Conservation (phyloP, 768 basidiomycete genomes). For the Serendipita sp. region DNA sequence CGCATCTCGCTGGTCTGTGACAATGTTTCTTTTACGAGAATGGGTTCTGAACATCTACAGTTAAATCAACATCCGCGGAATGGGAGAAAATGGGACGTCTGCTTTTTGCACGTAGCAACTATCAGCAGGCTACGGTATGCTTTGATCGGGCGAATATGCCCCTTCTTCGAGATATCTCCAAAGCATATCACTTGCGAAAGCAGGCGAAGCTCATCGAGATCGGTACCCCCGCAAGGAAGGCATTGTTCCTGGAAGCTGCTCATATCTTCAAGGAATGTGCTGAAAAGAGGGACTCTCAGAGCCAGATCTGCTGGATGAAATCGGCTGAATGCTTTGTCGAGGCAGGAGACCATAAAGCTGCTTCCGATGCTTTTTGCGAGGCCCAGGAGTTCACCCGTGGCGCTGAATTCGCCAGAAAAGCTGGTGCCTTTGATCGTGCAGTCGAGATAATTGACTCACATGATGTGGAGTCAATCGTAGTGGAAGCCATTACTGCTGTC, state of each 20-base stretch:
- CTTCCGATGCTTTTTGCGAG: conserved; percentile 28
- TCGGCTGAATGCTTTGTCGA: conserved; percentile 33
- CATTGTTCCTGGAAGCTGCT: conserved; percentile 31
- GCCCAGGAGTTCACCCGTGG: conserved; percentile 29
- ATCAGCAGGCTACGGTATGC: conserved; percentile 37
- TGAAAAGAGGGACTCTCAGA: conserved; percentile 15
- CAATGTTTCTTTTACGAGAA: neutral
- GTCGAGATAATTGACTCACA: conserved; percentile 27
- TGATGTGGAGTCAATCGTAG: conserved; percentile 20
- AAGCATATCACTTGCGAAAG: conserved; percentile 39
- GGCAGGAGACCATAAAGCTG: conserved; percentile 24
- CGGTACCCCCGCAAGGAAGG: conserved; percentile 15
- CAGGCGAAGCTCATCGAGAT: conserved; percentile 24
- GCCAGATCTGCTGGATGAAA: conserved; percentile 23
- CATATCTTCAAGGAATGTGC: conserved; percentile 32
- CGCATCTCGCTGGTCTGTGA: conserved; percentile 27
- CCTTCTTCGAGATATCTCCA: conserved; percentile 29
- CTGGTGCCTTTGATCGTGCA: conserved; percentile 36
- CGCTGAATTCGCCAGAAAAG: conserved; percentile 32
- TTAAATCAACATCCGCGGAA: conserved; percentile 32
- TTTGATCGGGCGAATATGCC: conserved; percentile 30
- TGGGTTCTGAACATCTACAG: conserved; percentile 11
- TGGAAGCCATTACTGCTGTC: neutral
- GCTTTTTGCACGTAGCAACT: conserved; percentile 28
- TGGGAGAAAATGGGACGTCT: conserved; percentile 26